Percentiles rank a stretch among this genome's conserved stretches.
phyloP scores from a whole-genome alignment of 345 rosid species.

The Nephelium lappaceum region DNA sequence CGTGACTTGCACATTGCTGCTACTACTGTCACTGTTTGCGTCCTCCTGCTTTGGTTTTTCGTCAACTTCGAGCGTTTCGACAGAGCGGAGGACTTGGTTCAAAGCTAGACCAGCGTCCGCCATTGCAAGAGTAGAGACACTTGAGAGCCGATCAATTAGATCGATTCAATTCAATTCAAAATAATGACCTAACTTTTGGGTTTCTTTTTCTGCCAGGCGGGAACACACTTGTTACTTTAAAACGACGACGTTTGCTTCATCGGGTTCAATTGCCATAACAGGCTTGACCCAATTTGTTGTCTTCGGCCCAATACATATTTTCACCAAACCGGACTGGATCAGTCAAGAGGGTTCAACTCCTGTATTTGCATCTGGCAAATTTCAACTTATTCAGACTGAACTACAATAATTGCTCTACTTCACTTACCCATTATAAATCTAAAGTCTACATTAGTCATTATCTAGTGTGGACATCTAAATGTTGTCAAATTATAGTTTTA shows the following conservation, averaged over 20 bases:
- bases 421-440: no score
- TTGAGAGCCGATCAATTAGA: not conserved
- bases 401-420: not conserved
- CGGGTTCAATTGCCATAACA: no score
- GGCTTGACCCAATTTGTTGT: no score
- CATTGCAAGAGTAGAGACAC: no score
- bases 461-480: no score
- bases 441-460: no score
- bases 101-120: not conserved
- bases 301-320: not conserved
- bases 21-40: not conserved
- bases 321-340: no score
- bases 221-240: no score
- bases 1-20: conserved; percentile 43
- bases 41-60: conserved; percentile 8
- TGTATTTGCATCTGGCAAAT: no score
- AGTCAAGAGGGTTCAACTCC: no score
- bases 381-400: not conserved
- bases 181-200: not conserved
- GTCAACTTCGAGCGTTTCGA: conserved; percentile 25
- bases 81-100: conserved; percentile 27
- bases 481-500: not conserved
- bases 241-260: no score
- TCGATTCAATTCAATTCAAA: not conserved
- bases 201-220: not conserved